Evolutionary conservation across 768 basidiomycete species (phyloP).

Genomic region (Boletus rubroflammeus): DNA sequence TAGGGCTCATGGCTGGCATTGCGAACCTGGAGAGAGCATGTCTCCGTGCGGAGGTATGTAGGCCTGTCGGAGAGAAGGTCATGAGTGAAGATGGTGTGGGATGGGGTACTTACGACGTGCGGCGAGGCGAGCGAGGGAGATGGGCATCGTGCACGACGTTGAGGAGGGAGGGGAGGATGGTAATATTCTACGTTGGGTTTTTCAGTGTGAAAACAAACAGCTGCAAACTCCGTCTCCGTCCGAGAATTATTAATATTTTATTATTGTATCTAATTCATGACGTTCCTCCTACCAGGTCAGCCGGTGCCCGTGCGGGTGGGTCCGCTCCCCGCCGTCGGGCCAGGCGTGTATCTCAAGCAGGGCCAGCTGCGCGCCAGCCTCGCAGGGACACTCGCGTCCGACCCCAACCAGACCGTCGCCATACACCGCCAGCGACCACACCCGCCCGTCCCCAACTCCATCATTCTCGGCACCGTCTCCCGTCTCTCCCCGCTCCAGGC

Average conservation of each 20-base stretch:
- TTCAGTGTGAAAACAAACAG: conserved; percentile 24
- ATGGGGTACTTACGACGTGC: conserved; percentile 54
- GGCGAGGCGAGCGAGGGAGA: conserved; percentile 60
- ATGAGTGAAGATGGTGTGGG: not conserved
- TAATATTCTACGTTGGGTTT: conserved; percentile 18
- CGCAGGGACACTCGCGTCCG: conserved; percentile 51
- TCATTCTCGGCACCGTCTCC: conserved; percentile 78
- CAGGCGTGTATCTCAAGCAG: conserved; percentile 64
- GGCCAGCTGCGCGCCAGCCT: conserved; percentile 66
- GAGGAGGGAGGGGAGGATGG: conserved; percentile 13
- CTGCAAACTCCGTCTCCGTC: conserved; percentile 24
- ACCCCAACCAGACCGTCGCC: conserved; percentile 46
- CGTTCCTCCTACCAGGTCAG: conserved; percentile 70
- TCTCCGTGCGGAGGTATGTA: conserved; percentile 78
- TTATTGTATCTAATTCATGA: conserved; percentile 23
- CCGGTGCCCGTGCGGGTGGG: conserved; percentile 57
- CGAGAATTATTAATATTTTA: conserved; percentile 7
- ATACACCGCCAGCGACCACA: conserved; percentile 67
- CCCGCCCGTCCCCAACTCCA: conserved; percentile 70
- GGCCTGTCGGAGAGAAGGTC: conserved; percentile 43
- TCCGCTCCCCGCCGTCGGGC: conserved; percentile 55
- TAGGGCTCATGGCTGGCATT: conserved; percentile 99
- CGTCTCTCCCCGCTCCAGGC: conserved; percentile 84
- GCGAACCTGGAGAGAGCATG: conserved; percentile 82
- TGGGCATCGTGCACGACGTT: conserved; percentile 46